phyloP scores from a whole-genome alignment of 78 protist species.

The Cavenderia fasciculata region DNA sequence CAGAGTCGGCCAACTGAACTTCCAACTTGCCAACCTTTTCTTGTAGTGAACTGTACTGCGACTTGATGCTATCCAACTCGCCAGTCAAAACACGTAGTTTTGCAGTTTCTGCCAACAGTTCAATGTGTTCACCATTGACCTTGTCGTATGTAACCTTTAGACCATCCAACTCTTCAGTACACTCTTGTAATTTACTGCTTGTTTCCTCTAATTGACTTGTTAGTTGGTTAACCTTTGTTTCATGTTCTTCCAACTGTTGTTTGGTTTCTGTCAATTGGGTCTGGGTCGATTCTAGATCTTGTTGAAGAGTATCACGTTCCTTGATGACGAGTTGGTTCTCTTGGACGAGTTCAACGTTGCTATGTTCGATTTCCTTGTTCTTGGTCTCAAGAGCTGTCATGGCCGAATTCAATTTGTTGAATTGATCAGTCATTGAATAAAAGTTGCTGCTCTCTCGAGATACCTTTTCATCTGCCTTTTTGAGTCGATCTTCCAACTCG shows the following conservation, averaged over 20 bases:
- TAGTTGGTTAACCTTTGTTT: background rate
- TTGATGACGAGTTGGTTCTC: background rate
- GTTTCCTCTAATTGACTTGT: background rate
- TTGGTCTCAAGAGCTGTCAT: background rate
- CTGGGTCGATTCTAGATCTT: background rate
- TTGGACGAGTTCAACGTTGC: background rate
- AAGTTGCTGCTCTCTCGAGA: constrained; percentile 35
- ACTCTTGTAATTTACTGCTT: background rate
- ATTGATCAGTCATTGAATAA: constrained; percentile 30
- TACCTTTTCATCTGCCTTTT: constrained; percentile 25
- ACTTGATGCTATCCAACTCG: too few species aligned
- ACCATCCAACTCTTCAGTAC: background rate
- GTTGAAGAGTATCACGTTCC: too few species aligned
- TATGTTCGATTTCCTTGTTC: background rate
- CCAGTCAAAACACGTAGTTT: background rate
- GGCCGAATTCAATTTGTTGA: constrained; percentile 1
- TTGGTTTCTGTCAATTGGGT: background rate
- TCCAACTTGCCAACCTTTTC: constrained; percentile 12
- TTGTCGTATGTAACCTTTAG: background rate
- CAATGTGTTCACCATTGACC: background rate
- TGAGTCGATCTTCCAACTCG: background rate
- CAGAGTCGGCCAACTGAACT: constrained; percentile 35
- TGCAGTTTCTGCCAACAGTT: background rate
- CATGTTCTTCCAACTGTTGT: background rate
- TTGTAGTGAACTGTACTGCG: too few species aligned